Conservation (phyloP, 345 rosid species). For the Brassica carinata region DNA sequence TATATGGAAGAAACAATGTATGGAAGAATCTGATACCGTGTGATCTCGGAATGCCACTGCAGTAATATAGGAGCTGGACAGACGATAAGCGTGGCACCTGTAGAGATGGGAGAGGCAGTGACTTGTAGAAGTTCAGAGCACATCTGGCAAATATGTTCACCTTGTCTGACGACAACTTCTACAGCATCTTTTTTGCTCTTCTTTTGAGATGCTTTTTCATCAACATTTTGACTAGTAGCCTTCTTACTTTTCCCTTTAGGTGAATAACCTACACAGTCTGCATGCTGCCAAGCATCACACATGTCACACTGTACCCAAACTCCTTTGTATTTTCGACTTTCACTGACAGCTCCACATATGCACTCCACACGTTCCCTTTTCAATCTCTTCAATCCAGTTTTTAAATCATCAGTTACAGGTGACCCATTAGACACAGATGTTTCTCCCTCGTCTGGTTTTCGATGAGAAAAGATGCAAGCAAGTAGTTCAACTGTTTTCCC, state of each 20-base stretch:
- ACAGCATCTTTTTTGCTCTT: constrained; percentile 54
- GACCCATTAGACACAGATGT: constrained; percentile 31
- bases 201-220: constrained; percentile 38
- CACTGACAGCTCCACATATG: constrained; percentile 92
- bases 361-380: constrained; percentile 94
- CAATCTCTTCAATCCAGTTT: constrained; percentile 56
- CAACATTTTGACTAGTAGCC: constrained; percentile 33
- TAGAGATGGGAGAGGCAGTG: constrained; percentile 71
- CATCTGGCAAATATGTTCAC: constrained; percentile 70
- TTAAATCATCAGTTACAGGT: constrained; percentile 42
- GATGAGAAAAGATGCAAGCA: constrained; percentile 84
- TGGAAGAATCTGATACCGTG: constrained; percentile 55
- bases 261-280: constrained; percentile 94
- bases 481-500: constrained; percentile 97
- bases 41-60: constrained; percentile 94
- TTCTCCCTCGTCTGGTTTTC: constrained; percentile 51
- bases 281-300: constrained; percentile 99
- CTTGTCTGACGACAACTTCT: constrained; percentile 64
- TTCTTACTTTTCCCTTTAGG: constrained; percentile 60
- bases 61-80: constrained; percentile 94
- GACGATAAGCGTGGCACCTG: constrained; percentile 92
- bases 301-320: constrained; percentile 95
- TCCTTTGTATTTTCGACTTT: constrained; percentile 74
- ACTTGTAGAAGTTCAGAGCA: constrained; percentile 80
- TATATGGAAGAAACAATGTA: background rate